These are phyloP conservation scores for Tetrapisispora fleetii DNA, from an alignment of 805 yeast species.

Conservation along the genomic window DNA sequence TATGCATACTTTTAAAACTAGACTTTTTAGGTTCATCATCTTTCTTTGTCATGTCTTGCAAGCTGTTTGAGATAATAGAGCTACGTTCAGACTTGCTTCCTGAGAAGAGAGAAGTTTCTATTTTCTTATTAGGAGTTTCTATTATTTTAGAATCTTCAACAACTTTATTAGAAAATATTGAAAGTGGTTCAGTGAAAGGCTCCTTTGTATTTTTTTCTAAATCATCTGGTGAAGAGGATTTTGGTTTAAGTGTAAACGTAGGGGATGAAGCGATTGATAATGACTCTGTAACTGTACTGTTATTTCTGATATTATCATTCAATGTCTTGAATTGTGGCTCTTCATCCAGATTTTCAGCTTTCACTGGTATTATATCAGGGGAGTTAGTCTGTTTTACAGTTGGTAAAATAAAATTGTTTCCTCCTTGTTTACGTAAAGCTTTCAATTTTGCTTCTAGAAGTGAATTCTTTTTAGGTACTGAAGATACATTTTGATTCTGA, in stretches of 20 bases:
- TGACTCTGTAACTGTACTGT: no score
- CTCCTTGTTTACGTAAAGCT: slow-evolving; percentile 3
- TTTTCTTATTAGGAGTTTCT: no score
- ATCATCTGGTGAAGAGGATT: no score
- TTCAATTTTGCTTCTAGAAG: slow-evolving; percentile 1
- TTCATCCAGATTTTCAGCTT: background rate
- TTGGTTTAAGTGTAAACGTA: no score
- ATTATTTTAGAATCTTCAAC: no score
- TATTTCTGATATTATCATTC: no score
- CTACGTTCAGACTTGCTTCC: background rate
- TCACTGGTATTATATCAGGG: background rate
- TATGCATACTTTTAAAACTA: no score
- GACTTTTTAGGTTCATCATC: background rate
- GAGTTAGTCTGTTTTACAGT: background rate
- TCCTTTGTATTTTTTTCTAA: no score
- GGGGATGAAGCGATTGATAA: no score
- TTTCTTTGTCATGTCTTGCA: background rate
- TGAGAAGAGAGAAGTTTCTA: no score
- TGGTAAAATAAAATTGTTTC: background rate
- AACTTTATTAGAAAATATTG: no score
- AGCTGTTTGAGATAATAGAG: background rate
- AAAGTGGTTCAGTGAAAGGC: no score
- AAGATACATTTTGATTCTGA: background rate
- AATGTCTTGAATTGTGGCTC: background rate
- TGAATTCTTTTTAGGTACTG: background rate